These are phyloP conservation scores for Fusarium fracticaudum DNA, from an alignment of 2,329 filamentous ascomycete species.

Conservation along the genomic window DNA sequence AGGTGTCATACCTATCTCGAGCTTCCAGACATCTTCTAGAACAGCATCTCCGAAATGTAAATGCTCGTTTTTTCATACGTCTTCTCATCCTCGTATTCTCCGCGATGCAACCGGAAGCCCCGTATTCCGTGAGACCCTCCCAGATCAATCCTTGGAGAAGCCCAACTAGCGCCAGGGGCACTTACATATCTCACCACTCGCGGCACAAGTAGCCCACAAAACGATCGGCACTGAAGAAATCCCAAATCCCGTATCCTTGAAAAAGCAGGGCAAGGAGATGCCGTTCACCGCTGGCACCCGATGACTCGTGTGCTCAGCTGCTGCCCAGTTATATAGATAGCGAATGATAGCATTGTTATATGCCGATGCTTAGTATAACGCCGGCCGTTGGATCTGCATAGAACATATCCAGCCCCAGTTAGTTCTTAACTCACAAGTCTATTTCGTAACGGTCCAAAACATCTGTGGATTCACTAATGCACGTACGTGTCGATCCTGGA, in stretches of 20 bases:
- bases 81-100: neutral
- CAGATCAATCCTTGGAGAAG: neutral
- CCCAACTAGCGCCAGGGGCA: conserved; percentile 2
- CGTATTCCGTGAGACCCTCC: neutral
- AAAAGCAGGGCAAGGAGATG: neutral
- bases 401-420: neutral
- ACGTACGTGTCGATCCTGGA: conserved; percentile 5
- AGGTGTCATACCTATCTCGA: accelerated
- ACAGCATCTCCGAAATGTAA: accelerated
- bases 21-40: neutral
- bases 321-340: neutral
- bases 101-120: neutral
- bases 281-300: neutral
- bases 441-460: neutral
- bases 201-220: neutral
- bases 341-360: neutral
- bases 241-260: neutral
- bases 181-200: neutral
- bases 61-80: neutral
- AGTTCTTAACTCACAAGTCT: neutral
- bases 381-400: neutral
- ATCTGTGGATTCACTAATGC: conserved; percentile 9
- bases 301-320: conserved; percentile 4
- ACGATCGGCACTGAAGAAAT: conserved; percentile 9
- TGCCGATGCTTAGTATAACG: neutral